A percentile compares a stretch with the other conserved stretches of the same genome.
Evolutionary conservation across 345 rosid genomes (phyloP).

Genomic region (Chamaenerion angustifolium): DNA sequence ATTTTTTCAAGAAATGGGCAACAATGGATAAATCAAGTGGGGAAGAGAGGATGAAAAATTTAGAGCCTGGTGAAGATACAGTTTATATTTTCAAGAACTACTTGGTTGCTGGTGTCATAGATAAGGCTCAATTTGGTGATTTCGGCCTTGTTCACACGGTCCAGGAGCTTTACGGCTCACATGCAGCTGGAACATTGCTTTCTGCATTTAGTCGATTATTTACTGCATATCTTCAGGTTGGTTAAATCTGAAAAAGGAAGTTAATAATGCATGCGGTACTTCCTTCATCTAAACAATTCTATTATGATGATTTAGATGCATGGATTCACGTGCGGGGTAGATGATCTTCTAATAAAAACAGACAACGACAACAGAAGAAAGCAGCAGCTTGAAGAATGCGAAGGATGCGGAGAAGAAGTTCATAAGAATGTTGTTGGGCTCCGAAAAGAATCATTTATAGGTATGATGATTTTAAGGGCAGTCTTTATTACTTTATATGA

Average conservation of each 20-base stretch:
- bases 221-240: conserved; percentile 82
- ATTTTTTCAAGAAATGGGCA: conserved; percentile 48
- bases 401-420: conserved; percentile 50
- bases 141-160: conserved; percentile 91
- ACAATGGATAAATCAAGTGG: conserved; percentile 5
- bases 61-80: conserved; percentile 53
- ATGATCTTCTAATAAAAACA: conserved; percentile 71
- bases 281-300: no score
- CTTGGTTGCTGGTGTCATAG: conserved; percentile 80
- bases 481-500: no score
- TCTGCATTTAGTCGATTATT: conserved; percentile 84
- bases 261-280: no score
- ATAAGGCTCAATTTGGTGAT: conserved; percentile 96
- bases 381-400: conserved; percentile 61
- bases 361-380: conserved; percentile 53
- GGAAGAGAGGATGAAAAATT: conserved; percentile 4
- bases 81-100: conserved; percentile 50
- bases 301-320: conserved; percentile 43
- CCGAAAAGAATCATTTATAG: conserved; percentile 8
- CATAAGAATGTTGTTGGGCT: conserved; percentile 56
- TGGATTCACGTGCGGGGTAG: conserved; percentile 96
- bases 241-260: background rate
- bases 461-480: no score
- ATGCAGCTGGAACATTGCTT: conserved; percentile 74
- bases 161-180: conserved; percentile 85